Evolutionary conservation across 257 asterid species (phyloP), one percentile per base, ranked within the genome.

Genomic region (Solanum piurae): DNA sequence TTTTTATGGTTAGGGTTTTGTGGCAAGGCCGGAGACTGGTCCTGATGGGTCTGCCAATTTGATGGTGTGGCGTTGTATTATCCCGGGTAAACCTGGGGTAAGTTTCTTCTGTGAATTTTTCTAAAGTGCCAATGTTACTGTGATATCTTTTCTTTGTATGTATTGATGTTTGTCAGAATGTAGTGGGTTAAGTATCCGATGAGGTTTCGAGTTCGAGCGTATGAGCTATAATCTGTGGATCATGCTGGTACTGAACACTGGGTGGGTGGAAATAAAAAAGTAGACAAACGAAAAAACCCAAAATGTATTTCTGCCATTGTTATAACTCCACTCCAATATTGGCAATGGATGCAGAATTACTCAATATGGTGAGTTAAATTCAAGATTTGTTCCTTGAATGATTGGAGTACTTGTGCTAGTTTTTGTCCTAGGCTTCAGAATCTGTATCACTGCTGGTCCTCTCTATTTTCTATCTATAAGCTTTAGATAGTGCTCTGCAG

Each of bases 61-160:
- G 86, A 90, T 90, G 92, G 83, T 86, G 10, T 90, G 90, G 90
- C 90, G 69, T 76, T 90, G 92, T 87, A 83, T 44, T 55, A 83
- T 90, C 23, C 92, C 90, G 71, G 92, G 92, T 62, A 90, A 88
- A 87, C 37, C 88, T 60, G 90, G 87, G 87, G 90, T 90, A 88
- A 29, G 90, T 60, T 40, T 46, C 36, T 20, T 49, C 4, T 44
- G 16, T 21, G 14, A 37, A 37, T 18, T 38, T 38, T 38, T 36
- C 12, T 86, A 10, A 8, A 7, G 23, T 18, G 18, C 62, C n/a
- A 33, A 7, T 69, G 7, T 36, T 3, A 38, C 12, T 38, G 1
- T 40, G 11, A 3, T 76, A 38, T 74, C 29, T 29, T 29, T 29
- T 29, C 29, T 29, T 29, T 29, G 29, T 29, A 29, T 29, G 29